Evolutionary conservation across 371 early-diverging fungal species (phyloP).

Genomic region (Thermomucor indicae-seudaticae): DNA sequence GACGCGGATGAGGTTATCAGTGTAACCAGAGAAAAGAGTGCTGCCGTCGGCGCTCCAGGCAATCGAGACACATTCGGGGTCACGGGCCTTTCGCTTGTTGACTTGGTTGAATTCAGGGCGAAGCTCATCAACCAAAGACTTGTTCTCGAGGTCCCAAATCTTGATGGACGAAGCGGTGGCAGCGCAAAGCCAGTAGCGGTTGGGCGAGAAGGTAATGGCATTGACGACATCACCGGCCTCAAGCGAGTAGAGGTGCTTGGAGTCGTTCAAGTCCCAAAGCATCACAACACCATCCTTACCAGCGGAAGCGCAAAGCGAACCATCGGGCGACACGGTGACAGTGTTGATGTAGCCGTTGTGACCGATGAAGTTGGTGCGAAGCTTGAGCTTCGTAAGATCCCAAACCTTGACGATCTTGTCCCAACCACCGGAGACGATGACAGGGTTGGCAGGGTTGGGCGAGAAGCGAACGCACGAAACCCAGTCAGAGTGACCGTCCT

Average conservation of each 20-base stretch:
- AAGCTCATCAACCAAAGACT: conserved; percentile 95
- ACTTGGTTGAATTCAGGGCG: conserved; percentile 82
- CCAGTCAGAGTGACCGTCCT: conserved; percentile 97
- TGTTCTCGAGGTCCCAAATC: conserved; percentile 99
- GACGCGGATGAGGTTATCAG: conserved; percentile 94
- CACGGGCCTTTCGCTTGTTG: conserved; percentile 69
- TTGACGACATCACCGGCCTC: conserved; percentile 95
- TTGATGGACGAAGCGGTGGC: conserved; percentile 96
- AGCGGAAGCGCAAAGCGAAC: conserved; percentile 99
- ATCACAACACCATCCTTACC: conserved; percentile 99
- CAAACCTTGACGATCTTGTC: conserved; percentile 99
- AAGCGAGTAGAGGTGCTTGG: conserved; percentile 98
- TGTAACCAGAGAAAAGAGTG: conserved; percentile 98
- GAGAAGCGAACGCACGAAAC: conserved; percentile 98
- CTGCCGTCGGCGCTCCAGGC: conserved; percentile 98
- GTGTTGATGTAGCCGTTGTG: conserved; percentile 98
- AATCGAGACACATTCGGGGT: conserved; percentile 88
- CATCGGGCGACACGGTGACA: conserved; percentile 98
- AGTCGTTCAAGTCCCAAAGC: conserved; percentile 99
- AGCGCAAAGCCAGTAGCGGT: conserved; percentile 99
- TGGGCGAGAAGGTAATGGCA: conserved; percentile 97
- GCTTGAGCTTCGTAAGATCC: conserved; percentile 97
- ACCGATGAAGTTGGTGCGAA: conserved; percentile 98
- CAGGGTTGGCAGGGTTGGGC: conserved; percentile 96
- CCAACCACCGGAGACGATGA: conserved; percentile 98